Evolutionary conservation across 1,284 basidiomycete species (phyloP).

Genomic region (Kwoniella shivajii): DNA sequence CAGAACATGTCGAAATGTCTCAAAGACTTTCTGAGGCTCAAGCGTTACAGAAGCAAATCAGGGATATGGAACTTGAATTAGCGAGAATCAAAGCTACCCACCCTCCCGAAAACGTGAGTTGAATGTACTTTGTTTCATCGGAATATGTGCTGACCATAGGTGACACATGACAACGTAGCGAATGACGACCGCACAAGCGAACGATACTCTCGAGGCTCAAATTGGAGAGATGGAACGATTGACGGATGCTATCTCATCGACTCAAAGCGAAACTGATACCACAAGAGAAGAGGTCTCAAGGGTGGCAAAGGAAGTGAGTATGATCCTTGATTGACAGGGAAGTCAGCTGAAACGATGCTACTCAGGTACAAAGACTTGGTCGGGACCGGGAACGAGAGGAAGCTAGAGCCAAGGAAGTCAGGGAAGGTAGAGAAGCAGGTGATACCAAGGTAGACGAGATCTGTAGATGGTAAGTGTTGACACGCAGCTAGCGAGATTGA

Average conservation of each 20-base stretch:
- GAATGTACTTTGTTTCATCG: not conserved
- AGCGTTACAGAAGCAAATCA: slow-evolving; percentile 68
- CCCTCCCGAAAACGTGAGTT: slow-evolving; percentile 59
- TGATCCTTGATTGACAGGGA: not conserved
- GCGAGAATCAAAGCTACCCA: slow-evolving; percentile 75
- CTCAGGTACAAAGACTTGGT: slow-evolving; percentile 63
- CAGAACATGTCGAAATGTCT: slow-evolving; percentile 38
- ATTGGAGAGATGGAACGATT: slow-evolving; percentile 71
- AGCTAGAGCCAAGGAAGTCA: slow-evolving; percentile 61
- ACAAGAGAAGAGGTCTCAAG: slow-evolving; percentile 64
- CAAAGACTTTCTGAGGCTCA: slow-evolving; percentile 62
- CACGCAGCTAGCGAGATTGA: not conserved
- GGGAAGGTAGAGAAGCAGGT: slow-evolving; percentile 58
- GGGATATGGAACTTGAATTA: slow-evolving; percentile 74
- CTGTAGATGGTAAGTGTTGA: slow-evolving; percentile 44
- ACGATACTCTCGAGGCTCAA: slow-evolving; percentile 69
- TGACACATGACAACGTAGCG: slow-evolving; percentile 56
- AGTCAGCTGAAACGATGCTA: no score
- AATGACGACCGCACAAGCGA: slow-evolving; percentile 70
- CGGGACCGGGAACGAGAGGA: slow-evolving; percentile 70
- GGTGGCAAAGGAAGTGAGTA: slow-evolving; percentile 59
- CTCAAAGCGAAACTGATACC: slow-evolving; percentile 58
- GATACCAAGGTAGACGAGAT: slow-evolving; percentile 56
- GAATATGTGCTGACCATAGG: not conserved
- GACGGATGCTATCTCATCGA: slow-evolving; percentile 61